Base-by-base conservation (phyloP, 225 moss, liverwort and hornwort species). In the Sphagnum tenellum region DNA sequence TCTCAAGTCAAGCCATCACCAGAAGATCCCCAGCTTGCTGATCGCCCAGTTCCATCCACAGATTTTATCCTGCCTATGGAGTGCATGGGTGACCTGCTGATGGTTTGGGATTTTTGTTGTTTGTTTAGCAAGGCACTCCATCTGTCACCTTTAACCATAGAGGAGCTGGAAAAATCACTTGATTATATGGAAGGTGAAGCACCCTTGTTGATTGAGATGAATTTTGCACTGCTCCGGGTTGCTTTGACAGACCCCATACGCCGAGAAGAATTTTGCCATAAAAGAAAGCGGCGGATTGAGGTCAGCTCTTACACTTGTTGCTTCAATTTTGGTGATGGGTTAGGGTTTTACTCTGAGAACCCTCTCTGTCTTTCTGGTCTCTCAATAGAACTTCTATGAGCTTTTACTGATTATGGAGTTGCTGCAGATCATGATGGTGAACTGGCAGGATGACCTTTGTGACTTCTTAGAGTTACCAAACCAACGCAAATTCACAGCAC, bases 41-140 rank as follows among this genome's bases (percentile, higher is more conserved):
- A 76, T 66, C 87, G 98, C 55, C 98, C 93, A 48, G 79, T 89
- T 13, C 83, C 98, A 66, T 87, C 93, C 49, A 89, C 90, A 47
- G 98, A 98, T 74, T 98, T 93, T 72, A 69, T 77, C 60, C 74
- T 93, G 57, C 98, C 98, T 48, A 69, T 85, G 80, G 90, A 89
- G 56, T 93, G 89, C 79, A 72, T 89, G 12, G 98, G 93, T 60
- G 76, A 82, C 65, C 59, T 90, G 65, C 80, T 98, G 79, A 88
- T 93, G 98, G 79, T 98, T 46, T 98, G 98, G 98, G 98, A 98
- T 62, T 98, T 98, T 53, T 98, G 98, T 66, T 85, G 73, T 68
- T 82, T 89, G 48, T 98, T 93, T 65, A 80, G 89, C 72, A 98
- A 89, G 78, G 87, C 89, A 52, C 83, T 98, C 29, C 77, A 83